These are phyloP conservation scores for Colletotrichum noveboracense DNA, from an alignment of 2,329 filamentous ascomycete genomes.

Conservation along the genomic window DNA sequence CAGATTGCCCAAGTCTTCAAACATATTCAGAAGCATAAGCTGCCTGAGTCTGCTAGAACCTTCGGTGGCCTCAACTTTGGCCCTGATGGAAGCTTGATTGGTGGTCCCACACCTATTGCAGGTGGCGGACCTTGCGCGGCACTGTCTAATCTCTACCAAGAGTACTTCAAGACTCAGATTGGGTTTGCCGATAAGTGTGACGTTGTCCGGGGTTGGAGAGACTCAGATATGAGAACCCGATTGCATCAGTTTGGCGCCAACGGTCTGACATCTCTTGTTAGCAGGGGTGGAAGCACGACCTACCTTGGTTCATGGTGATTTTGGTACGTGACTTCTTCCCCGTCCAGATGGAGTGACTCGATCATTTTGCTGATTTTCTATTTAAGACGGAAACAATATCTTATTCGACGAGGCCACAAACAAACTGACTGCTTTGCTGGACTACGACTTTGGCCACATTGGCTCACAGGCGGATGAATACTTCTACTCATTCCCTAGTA, in stretches of 20 bases:
- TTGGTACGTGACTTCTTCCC: background rate
- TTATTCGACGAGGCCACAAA: background rate
- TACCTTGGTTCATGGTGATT: background rate
- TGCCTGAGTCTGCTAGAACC: background rate
- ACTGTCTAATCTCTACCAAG: background rate
- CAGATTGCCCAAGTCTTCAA: background rate
- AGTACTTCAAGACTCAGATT: background rate
- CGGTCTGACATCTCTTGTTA: background rate
- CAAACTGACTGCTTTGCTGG: background rate
- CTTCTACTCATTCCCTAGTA: background rate
- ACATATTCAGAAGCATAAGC: background rate
- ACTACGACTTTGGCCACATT: background rate
- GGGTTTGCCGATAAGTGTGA: background rate
- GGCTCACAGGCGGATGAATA: background rate
- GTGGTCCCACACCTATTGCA: background rate
- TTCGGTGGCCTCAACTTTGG: background rate
- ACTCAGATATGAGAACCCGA: background rate
- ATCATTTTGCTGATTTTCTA: background rate
- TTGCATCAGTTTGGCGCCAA: background rate
- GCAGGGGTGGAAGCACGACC: background rate
- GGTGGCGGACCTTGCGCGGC: background rate
- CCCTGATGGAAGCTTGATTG: background rate
- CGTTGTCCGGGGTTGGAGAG: background rate
- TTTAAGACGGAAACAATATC: background rate
- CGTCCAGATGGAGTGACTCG: background rate